Evolutionary conservation across 352 stramenopile species (phyloP).

Genomic region (Phytophthora litchii): DNA sequence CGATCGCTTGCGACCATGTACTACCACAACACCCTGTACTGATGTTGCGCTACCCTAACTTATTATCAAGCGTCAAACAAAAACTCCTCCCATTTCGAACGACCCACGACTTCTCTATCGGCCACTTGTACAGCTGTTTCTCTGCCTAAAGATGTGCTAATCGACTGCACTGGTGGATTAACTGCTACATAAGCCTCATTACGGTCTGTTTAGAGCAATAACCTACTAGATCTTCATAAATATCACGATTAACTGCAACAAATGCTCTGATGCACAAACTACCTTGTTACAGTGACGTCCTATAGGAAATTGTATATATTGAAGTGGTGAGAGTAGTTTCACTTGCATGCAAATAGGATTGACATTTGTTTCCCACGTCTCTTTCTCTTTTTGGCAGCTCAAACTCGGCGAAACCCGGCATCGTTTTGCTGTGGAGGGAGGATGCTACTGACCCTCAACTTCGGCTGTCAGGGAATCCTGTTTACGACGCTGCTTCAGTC

Average conservation of each 20-base stretch:
- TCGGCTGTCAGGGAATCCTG: neutral
- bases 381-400: conserved; percentile 2
- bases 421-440: neutral
- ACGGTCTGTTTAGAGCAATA: no score
- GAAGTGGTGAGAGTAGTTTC: neutral
- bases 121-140: no score
- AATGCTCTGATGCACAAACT: neutral
- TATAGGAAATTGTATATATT: neutral
- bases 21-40: neutral
- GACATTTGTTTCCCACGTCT: neutral
- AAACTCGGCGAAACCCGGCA: neutral
- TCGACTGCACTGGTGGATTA: no score
- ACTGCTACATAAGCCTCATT: no score
- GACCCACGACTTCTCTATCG: no score
- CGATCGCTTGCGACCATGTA: neutral
- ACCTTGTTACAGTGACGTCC: neutral
- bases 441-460: neutral
- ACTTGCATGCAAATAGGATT: neutral
- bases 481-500: neutral
- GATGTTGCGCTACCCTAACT: neutral
- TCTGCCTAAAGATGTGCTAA: no score
- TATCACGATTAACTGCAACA: no score
- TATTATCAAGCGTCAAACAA: no score
- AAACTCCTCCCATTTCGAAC: no score
- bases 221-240: no score